Evolutionary conservation across 75 land plant species (phyloP).

Genomic region (Larix kaempferi): DNA sequence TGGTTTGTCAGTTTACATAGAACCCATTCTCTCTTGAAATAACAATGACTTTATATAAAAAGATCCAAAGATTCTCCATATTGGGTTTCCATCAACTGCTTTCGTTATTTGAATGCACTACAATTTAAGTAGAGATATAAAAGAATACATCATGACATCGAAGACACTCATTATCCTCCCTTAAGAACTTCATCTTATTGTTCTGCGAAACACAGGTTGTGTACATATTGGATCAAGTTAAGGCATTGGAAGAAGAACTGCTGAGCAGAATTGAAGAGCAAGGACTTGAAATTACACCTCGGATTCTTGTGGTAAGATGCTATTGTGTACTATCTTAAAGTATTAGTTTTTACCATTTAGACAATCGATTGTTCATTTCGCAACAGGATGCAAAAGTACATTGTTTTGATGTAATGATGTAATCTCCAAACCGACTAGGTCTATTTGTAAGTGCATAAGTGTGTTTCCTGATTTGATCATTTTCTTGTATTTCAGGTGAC

Average conservation of each 20-base stretch:
- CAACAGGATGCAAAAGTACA: not conserved
- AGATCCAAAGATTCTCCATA: not conserved
- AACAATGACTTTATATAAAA: not conserved
- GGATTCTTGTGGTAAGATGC: slow-evolving; percentile 62
- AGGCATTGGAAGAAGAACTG: slow-evolving; percentile 63
- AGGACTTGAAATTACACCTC: slow-evolving; percentile 58
- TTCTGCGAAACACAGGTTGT: slow-evolving; percentile 91
- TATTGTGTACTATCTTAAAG: slow-evolving; percentile 31
- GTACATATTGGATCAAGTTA: slow-evolving; percentile 76
- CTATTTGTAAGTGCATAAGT: not conserved
- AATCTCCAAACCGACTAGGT: not conserved
- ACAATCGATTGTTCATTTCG: not conserved
- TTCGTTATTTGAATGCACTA: not conserved
- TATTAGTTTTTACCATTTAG: not conserved
- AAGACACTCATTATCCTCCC: no score
- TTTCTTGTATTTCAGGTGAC: slow-evolving; percentile 39
- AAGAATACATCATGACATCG: not conserved
- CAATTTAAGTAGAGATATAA: not conserved
- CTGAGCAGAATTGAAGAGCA: slow-evolving; percentile 47
- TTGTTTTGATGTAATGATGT: not conserved
- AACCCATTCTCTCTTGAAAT: not conserved
- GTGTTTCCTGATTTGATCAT: not conserved
- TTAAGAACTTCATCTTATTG: slow-evolving; percentile 55
- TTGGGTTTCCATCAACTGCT: not conserved
- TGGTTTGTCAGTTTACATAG: not conserved